These are phyloP conservation scores for Pythium dissotocum DNA, from an alignment of 352 stramenopile species.

Conservation along the genomic window DNA sequence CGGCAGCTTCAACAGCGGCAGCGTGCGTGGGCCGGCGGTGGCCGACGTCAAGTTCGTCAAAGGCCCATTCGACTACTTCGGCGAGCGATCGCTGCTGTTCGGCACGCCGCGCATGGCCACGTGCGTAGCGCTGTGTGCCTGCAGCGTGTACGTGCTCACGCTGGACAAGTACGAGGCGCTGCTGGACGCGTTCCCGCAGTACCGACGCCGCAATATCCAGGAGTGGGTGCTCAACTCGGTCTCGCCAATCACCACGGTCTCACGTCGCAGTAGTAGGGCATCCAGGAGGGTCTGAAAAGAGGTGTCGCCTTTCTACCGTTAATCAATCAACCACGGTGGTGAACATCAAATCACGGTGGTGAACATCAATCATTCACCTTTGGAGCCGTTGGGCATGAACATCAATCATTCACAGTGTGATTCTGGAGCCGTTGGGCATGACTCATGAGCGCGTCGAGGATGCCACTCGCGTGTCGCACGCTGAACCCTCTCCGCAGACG, in stretches of 20 bases:
- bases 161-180: constrained; percentile 65
- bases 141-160: constrained; percentile 67
- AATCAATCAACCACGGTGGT: no score
- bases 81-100: constrained; percentile 71
- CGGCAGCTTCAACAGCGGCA: constrained; percentile 1
- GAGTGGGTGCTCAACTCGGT: constrained; percentile 45
- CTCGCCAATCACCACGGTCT: background rate
- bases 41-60: constrained; percentile 63
- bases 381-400: no score
- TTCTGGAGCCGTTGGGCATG: no score
- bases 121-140: constrained; percentile 69
- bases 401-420: no score
- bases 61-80: constrained; percentile 75
- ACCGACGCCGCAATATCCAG: constrained; percentile 52
- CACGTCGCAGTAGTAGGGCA: background rate
- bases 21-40: background rate
- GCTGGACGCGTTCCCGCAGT: constrained; percentile 63
- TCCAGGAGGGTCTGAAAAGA: background rate
- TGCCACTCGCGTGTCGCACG: background rate
- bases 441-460: no score
- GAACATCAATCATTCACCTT: no score
- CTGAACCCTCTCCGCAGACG: background rate
- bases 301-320: no score
- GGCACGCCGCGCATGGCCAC: constrained; percentile 68
- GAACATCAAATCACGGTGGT: no score